A percentile compares a stretch with the other conserved stretches of the same genome.
Evolutionary conservation across 805 yeast genomes (phyloP).

Genomic region (Saturnispora sekii): DNA sequence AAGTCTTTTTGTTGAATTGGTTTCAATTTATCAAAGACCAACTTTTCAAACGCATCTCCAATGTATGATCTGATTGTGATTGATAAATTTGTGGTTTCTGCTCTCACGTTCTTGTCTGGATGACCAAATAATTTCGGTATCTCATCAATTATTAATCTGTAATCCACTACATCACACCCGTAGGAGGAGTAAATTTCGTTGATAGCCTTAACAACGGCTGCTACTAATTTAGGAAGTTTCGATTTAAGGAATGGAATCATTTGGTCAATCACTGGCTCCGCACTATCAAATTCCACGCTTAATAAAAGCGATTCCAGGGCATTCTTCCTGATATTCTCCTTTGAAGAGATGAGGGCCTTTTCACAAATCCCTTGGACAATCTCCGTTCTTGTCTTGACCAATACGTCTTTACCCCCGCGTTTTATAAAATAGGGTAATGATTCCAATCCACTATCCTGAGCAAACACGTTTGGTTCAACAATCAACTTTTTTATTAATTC

Average conservation of each 20-base stretch:
- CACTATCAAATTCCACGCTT: constrained; percentile 56
- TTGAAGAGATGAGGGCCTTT: constrained; percentile 68
- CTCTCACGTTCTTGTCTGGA: constrained; percentile 79
- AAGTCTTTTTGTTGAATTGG: constrained; percentile 90
- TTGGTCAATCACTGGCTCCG: constrained; percentile 58
- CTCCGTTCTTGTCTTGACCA: constrained; percentile 31
- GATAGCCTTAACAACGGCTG: constrained; percentile 53
- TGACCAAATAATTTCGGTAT: constrained; percentile 70
- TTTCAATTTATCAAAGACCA: constrained; percentile 63
- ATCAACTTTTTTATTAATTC: constrained; percentile 49
- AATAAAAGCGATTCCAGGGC: constrained; percentile 52
- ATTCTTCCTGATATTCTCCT: constrained; percentile 63
- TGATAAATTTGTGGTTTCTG: constrained; percentile 61
- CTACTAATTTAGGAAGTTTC: constrained; percentile 68
- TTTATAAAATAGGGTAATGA: constrained; percentile 47
- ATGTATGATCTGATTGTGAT: constrained; percentile 67
- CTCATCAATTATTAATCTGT: constrained; percentile 45
- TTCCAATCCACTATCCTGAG: constrained; percentile 73
- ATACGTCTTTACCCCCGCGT: constrained; percentile 40
- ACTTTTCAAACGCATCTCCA: constrained; percentile 49
- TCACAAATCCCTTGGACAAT: constrained; percentile 54
- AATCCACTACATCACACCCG: constrained; percentile 55
- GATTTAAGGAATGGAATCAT: constrained; percentile 53
- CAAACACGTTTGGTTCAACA: constrained; percentile 78
- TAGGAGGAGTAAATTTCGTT: constrained; percentile 44